Conservation (phyloP, 352 stramenopile genomes). For the Pythium apleroticum region DNA sequence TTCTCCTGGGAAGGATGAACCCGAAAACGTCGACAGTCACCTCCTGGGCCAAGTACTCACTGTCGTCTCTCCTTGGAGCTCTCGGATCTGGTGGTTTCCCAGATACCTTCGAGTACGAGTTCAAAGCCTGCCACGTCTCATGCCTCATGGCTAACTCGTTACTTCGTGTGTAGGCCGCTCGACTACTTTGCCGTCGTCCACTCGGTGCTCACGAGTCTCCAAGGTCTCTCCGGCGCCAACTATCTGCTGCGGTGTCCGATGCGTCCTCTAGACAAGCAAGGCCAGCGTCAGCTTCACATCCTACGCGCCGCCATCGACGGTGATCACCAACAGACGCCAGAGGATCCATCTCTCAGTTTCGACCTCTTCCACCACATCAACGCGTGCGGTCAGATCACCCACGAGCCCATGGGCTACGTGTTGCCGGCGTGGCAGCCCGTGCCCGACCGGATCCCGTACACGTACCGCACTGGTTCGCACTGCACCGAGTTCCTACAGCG, state of each 20-base stretch:
- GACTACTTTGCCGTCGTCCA: slow-evolving; percentile 21
- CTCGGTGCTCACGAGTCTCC: slow-evolving; percentile 22
- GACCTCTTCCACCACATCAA: slow-evolving; percentile 48
- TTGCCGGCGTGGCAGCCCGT: slow-evolving; percentile 50
- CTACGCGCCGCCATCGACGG: slow-evolving; percentile 18
- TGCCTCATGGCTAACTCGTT: not conserved
- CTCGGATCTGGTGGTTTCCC: slow-evolving; percentile 31
- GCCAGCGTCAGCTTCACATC: slow-evolving; percentile 18
- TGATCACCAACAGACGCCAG: not conserved
- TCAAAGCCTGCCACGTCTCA: too few species aligned
- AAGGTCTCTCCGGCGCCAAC: slow-evolving; percentile 19
- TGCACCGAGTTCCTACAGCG: slow-evolving; percentile 51
- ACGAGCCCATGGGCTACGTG: slow-evolving; percentile 22
- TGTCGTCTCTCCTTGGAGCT: slow-evolving; percentile 46
- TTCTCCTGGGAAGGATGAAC: slow-evolving; percentile 52
- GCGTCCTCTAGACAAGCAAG: not conserved
- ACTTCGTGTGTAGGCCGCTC: slow-evolving; percentile 9
- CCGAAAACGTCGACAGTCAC: slow-evolving; percentile 32
- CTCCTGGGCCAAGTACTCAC: slow-evolving; percentile 50
- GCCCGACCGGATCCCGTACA: slow-evolving; percentile 51
- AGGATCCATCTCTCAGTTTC: slow-evolving; percentile 35
- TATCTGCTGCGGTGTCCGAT: slow-evolving; percentile 17
- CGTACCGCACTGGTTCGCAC: slow-evolving; percentile 52
- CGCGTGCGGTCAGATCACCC: slow-evolving; percentile 2
- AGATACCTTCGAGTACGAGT: slow-evolving; percentile 62